Conservation (phyloP, 2,329 filamentous ascomycete genomes). For the Pseudogymnoascus sp. region DNA sequence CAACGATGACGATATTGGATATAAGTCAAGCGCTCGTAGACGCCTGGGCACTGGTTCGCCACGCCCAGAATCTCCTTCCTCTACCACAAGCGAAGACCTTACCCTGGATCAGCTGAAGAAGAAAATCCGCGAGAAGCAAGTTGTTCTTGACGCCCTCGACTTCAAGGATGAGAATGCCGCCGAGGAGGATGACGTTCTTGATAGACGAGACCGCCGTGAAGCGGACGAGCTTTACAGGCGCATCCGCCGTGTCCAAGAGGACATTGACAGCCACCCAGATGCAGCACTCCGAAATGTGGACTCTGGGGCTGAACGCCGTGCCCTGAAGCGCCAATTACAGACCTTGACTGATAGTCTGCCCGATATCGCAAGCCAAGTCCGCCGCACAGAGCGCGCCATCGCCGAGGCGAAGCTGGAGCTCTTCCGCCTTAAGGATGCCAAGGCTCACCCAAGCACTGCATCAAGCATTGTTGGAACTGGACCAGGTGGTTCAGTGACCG, state of each 20-base stretch:
- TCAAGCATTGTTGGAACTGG: constrained; percentile 83
- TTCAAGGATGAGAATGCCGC: constrained; percentile 84
- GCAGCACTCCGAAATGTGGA: constrained; percentile 61
- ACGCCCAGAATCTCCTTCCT: constrained; percentile 67
- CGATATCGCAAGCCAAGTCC: constrained; percentile 83
- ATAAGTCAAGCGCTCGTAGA: constrained; percentile 85
- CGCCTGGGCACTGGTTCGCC: constrained; percentile 64
- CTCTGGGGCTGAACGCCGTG: constrained; percentile 78
- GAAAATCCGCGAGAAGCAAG: constrained; percentile 87
- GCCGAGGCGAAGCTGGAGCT: constrained; percentile 85
- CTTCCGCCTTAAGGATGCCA: constrained; percentile 88
- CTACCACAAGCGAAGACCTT: constrained; percentile 64
- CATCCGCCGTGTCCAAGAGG: constrained; percentile 83
- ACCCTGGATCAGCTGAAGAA: constrained; percentile 83
- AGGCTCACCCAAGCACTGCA: constrained; percentile 76
- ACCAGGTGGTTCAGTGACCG: constrained; percentile 81
- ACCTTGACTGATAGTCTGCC: constrained; percentile 82
- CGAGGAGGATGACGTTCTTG: constrained; percentile 87
- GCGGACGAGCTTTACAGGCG: constrained; percentile 90
- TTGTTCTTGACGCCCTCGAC: constrained; percentile 90
- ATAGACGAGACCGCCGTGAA: constrained; percentile 82
- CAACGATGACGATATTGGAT: constrained; percentile 86
- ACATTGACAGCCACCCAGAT: constrained; percentile 87
- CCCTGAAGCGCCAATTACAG: constrained; percentile 83
- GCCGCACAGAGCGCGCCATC: constrained; percentile 84